Conservation (phyloP, 2,329 filamentous ascomycete species). For the Colletotrichum salicis region DNA sequence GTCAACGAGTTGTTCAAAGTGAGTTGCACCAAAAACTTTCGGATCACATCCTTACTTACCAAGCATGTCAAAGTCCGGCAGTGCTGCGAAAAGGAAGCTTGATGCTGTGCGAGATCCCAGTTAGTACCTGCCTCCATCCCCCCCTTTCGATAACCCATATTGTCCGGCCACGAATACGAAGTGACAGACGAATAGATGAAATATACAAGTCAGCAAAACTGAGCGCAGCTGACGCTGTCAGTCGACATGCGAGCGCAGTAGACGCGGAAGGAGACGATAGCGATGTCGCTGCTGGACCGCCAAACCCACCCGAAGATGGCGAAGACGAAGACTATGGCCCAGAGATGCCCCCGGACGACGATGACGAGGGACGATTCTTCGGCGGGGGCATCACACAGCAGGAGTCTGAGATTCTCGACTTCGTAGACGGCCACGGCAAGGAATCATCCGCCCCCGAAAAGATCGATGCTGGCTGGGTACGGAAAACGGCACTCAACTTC, state of each 20-base stretch:
- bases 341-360: constrained; percentile 69
- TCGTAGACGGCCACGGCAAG: constrained; percentile 70
- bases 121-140: constrained; percentile 48
- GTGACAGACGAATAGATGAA: constrained; percentile 55
- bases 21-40: constrained; percentile 31
- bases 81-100: constrained; percentile 70
- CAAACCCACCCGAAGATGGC: constrained; percentile 58
- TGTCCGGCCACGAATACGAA: background rate
- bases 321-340: constrained; percentile 52
- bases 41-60: constrained; percentile 30
- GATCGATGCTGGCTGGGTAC: constrained; percentile 85
- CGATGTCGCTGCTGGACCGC: constrained; percentile 61
- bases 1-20: constrained; percentile 71
- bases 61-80: constrained; percentile 51
- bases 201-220: constrained; percentile 72
- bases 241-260: constrained; percentile 58
- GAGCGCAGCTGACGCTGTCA: constrained; percentile 53
- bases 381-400: constrained; percentile 87
- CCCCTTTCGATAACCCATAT: background rate
- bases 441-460: constrained; percentile 69
- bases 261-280: constrained; percentile 54
- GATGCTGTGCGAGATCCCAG: constrained; percentile 71
- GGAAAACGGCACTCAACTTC: constrained; percentile 82
- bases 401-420: constrained; percentile 87
- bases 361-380: constrained; percentile 96